A percentile compares a stretch with the other conserved stretches of the same genome.
phyloP scores from a whole-genome alignment of 2,329 filamentous ascomycete species.

The Sarocladiaceae sp. region DNA sequence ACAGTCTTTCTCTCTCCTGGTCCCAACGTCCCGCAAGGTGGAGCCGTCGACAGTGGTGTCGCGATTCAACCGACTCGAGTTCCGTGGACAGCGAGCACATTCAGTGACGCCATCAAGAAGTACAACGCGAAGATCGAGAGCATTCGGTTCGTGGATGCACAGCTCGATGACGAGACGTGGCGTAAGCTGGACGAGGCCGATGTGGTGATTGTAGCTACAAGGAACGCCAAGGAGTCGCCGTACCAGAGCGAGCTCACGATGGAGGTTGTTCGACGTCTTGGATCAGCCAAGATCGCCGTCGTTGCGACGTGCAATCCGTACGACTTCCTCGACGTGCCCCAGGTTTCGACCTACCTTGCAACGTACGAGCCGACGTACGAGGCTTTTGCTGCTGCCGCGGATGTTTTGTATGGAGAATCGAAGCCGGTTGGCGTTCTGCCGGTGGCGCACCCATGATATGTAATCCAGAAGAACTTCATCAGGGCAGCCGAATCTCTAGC shows the following conservation, averaged over 20 bases:
- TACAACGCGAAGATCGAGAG: slow-evolving; percentile 13
- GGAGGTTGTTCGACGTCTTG: slow-evolving; percentile 14
- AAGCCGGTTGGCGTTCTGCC: slow-evolving; percentile 15
- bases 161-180: slow-evolving; percentile 15
- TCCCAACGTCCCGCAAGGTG: slow-evolving; percentile 17
- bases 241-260: slow-evolving; percentile 18
- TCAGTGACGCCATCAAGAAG: slow-evolving; percentile 15
- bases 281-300: slow-evolving; percentile 11
- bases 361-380: slow-evolving; percentile 21
- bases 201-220: slow-evolving; percentile 18
- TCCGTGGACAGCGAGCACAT: slow-evolving; percentile 18
- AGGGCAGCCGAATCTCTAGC: neutral
- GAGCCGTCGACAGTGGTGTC: slow-evolving; percentile 18
- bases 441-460: slow-evolving; percentile 8
- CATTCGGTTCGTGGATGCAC: slow-evolving; percentile 17
- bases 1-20: slow-evolving; percentile 20
- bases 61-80: slow-evolving; percentile 17
- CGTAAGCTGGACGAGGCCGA: slow-evolving; percentile 15
- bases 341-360: slow-evolving; percentile 17
- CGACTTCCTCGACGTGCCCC: slow-evolving; percentile 17
- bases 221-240: slow-evolving; percentile 18
- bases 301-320: slow-evolving; percentile 21
- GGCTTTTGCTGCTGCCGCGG: slow-evolving; percentile 16
- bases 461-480: neutral
- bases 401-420: slow-evolving; percentile 16